A percentile compares a stretch with the other conserved stretches of the same genome.
phyloP scores from a whole-genome alignment of 2,329 filamentous ascomycete species.

The Pseudogymnoascus sp. region DNA sequence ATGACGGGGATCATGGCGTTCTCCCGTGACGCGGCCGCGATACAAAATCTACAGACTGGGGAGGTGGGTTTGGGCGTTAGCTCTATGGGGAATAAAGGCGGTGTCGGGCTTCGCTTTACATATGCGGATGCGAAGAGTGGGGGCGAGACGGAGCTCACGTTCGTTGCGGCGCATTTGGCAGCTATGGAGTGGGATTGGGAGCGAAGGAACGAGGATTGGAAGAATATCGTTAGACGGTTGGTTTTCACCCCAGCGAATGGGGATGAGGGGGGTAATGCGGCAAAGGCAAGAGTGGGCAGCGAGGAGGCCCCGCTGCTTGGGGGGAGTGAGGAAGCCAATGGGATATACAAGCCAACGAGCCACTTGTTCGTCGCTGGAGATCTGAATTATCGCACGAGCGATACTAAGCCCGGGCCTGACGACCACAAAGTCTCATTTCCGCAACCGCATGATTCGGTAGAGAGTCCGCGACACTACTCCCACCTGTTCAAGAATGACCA shows the following conservation, averaged over 20 bases:
- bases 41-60: conserved; percentile 64
- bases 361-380: conserved; percentile 86
- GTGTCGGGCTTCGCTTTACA: conserved; percentile 67
- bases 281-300: conserved; percentile 14
- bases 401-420: conserved; percentile 50
- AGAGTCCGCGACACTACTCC: conserved; percentile 53
- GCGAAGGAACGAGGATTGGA: conserved; percentile 81
- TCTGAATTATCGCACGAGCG: conserved; percentile 85
- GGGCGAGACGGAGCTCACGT: conserved; percentile 58
- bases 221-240: conserved; percentile 67
- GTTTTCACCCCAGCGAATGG: conserved; percentile 52
- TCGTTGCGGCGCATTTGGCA: conserved; percentile 80
- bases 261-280: conserved; percentile 23
- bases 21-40: conserved; percentile 51
- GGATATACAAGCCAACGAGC: conserved; percentile 63
- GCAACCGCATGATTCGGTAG: conserved; percentile 39
- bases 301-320: conserved; percentile 38
- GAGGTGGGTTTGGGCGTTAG: conserved; percentile 77
- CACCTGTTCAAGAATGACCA: conserved; percentile 70
- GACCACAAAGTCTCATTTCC: conserved; percentile 53
- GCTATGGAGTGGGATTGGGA: conserved; percentile 74
- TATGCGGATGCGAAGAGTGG: conserved; percentile 37
- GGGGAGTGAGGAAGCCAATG: conserved; percentile 37
- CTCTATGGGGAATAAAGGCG: conserved; percentile 94
- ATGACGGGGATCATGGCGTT: conserved; percentile 90